Conservation (phyloP, 371 early-diverging fungal genomes). For the Mucor circinelloides region DNA sequence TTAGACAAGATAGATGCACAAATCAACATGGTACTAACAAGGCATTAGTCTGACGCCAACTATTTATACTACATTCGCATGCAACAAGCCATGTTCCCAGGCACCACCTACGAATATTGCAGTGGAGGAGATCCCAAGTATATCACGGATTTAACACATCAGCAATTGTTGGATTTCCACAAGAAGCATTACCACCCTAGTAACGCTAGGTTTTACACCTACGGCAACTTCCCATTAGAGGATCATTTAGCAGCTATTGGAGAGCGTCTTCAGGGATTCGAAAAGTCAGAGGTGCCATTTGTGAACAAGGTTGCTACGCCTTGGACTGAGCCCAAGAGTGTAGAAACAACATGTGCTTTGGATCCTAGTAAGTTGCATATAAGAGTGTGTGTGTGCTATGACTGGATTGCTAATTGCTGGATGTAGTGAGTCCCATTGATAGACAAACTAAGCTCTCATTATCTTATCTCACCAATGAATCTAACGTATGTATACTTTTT, state of each 20-base stretch:
- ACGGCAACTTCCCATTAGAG: conserved; percentile 84
- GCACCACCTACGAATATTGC: conserved; percentile 78
- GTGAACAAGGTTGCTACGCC: conserved; percentile 58
- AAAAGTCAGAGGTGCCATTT: conserved; percentile 38
- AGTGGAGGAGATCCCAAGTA: conserved; percentile 93
- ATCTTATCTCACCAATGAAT: conserved; percentile 80
- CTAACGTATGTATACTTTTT: conserved; percentile 52
- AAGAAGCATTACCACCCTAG: conserved; percentile 86
- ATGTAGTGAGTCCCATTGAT: conserved; percentile 71
- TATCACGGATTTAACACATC: conserved; percentile 87
- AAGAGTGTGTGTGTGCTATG: background rate
- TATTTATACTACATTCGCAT: conserved; percentile 76
- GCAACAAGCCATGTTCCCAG: conserved; percentile 85
- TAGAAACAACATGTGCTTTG: conserved; percentile 65
- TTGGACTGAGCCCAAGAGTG: conserved; percentile 52
- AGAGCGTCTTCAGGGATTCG: conserved; percentile 48
- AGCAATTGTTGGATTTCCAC: conserved; percentile 83
- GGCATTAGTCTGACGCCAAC: conserved; percentile 68
- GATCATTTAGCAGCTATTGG: conserved; percentile 74
- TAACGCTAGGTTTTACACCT: conserved; percentile 89
- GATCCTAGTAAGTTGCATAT: conserved; percentile 69
- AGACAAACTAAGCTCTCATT: conserved; percentile 81
- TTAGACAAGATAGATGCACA: background rate
- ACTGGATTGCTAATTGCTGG: conserved; percentile 1
- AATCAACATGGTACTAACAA: background rate